Base-by-base conservation (phyloP, 2,329 filamentous ascomycete genomes). In the Colletotrichum neosansevieriae region DNA sequence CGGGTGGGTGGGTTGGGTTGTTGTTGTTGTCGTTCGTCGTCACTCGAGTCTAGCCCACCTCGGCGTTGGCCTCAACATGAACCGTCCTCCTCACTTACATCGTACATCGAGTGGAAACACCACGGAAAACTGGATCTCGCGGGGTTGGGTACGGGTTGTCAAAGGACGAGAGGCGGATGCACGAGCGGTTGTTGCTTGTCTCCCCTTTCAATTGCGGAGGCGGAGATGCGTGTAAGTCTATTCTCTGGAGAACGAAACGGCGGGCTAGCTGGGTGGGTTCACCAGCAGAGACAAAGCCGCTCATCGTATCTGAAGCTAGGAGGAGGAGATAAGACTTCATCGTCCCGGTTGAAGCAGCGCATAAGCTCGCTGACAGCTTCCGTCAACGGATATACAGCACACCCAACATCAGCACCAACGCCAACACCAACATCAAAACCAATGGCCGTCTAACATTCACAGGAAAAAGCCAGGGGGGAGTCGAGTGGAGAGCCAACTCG, bases 91-190 rank as follows among this genome's bases (percentile, higher is more conserved):
- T 45, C 42, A 9, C 29, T 19, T 19, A 19, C n/a, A 19, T 53
- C 6, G 6, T 29, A 17, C 3, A 36, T 11, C 15, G 21, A 38
- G 32, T 53, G 50, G 50, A 38, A 53, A 53, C 50, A 13, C 21
- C 24, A 9, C 6, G 42, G 15, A 49, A 58, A 36, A 49, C 42
- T 40, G 57, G 57, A 40, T 59, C 44, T 59, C 45, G 57, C 44
- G 57, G 44, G 57, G 57, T 59, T 59, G 42, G 32, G 57, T 38
- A 15, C 51, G 32, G 44, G 44, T 59, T 59, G 24, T 40, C 17
- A 11, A 19, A 17, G 17, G 50, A 29, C 32, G 11, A 38, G 34
- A 45, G 34, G 17, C 51, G 51, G 32, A 54, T 54, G n/a, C 32
- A 54, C 32, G 51, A 54, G 17, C 51, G 51, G 51, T 40, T 57